Conservation (phyloP, 371 early-diverging fungal species). For the Coemansia sp. region DNA sequence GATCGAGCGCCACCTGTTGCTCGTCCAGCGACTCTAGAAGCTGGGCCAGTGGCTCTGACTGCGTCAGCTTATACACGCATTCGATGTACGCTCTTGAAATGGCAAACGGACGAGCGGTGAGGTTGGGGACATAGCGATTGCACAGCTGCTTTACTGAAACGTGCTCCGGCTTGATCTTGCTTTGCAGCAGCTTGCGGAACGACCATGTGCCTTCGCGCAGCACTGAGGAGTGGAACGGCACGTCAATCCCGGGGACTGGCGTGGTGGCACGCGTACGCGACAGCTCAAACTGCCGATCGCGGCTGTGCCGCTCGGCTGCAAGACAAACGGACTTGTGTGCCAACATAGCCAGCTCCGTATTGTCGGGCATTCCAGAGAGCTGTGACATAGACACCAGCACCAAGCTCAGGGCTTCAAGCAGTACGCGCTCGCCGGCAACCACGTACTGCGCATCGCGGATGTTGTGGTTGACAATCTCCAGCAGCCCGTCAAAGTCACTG, state of each 20-base stretch:
- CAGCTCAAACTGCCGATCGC: conserved; percentile 57
- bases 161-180: conserved; percentile 76
- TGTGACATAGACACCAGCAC: conserved; percentile 67
- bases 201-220: conserved; percentile 86
- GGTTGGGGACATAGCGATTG: conserved; percentile 91
- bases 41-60: conserved; percentile 67
- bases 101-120: conserved; percentile 90
- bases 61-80: conserved; percentile 71
- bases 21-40: conserved; percentile 78
- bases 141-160: conserved; percentile 75
- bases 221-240: conserved; percentile 97
- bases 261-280: conserved; percentile 89
- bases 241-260: conserved; percentile 91
- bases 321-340: conserved; percentile 61
- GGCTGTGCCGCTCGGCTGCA: conserved; percentile 22
- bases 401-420: conserved; percentile 75
- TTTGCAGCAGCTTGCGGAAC: conserved; percentile 86
- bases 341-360: conserved; percentile 69
- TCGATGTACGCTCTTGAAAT: conserved; percentile 78
- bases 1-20: conserved; percentile 53
- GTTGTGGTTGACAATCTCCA: conserved; percentile 97
- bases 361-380: conserved; percentile 62
- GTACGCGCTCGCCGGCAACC: conserved; percentile 84
- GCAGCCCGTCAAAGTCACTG: conserved; percentile 70
- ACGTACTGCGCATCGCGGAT: conserved; percentile 97